A percentile compares a stretch with the other conserved stretches of the same genome.
These are phyloP conservation scores for Aegle marmelos DNA, from an alignment of 345 rosid species.

Conservation along the genomic window DNA sequence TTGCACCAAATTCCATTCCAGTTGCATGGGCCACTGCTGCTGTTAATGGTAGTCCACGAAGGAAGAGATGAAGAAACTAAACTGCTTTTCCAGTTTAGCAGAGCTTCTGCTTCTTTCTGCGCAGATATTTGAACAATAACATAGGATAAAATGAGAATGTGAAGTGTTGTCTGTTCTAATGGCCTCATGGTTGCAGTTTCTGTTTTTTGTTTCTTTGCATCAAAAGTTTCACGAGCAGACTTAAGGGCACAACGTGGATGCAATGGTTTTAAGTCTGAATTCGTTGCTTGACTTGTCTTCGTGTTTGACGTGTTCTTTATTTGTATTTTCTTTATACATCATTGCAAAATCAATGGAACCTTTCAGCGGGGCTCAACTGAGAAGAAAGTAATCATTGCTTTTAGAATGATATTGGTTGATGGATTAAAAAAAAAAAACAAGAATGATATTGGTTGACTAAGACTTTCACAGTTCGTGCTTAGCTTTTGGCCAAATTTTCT, in stretches of 20 bases:
- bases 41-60: constrained; percentile 19
- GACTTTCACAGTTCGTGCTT: not conserved
- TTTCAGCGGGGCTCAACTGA: not conserved
- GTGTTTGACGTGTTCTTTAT: not conserved
- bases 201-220: not conserved
- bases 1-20: constrained; percentile 41
- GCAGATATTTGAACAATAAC: not conserved
- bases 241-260: not conserved
- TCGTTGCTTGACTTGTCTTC: not conserved
- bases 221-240: not conserved
- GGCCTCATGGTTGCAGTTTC: constrained; percentile 1
- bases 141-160: not conserved
- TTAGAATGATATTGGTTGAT: not conserved
- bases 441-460: not conserved
- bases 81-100: constrained; percentile 11
- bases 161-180: not conserved
- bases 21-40: constrained; percentile 19
- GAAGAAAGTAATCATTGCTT: not conserved
- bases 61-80: constrained; percentile 5
- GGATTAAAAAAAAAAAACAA: no score
- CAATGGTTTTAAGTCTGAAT: not conserved
- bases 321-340: not conserved
- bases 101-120: not conserved
- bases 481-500: not conserved
- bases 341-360: not conserved